Percentiles rank a stretch among this genome's conserved stretches.
Evolutionary conservation across 2,329 filamentous ascomycete genomes (phyloP).

Genomic region (Nemania abortiva): DNA sequence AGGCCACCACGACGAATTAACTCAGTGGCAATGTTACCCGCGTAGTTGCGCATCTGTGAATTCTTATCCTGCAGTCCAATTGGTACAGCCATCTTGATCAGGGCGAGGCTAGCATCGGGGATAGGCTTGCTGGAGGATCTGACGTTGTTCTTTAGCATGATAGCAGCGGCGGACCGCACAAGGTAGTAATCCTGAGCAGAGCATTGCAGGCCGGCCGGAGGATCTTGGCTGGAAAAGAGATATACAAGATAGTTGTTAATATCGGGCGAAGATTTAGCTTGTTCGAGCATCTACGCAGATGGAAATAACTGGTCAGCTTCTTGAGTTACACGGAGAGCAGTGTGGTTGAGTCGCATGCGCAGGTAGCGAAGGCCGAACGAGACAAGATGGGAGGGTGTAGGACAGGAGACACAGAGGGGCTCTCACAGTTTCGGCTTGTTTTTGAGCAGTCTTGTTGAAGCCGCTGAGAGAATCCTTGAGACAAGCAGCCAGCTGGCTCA

Average conservation of each 20-base stretch:
- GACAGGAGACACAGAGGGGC: constrained; percentile 26
- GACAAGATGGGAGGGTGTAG: constrained; percentile 32
- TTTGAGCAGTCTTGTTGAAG: constrained; percentile 82
- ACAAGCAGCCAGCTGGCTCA: constrained; percentile 89
- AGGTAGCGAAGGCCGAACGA: constrained; percentile 31
- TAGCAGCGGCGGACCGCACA: constrained; percentile 86
- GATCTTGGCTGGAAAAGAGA: constrained; percentile 80
- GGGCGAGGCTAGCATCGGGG: constrained; percentile 75
- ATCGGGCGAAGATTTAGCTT: constrained; percentile 89
- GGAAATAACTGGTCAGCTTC: constrained; percentile 41
- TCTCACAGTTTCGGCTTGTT: constrained; percentile 87
- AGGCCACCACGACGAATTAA: constrained; percentile 86
- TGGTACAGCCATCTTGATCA: constrained; percentile 84
- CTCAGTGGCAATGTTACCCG: constrained; percentile 95
- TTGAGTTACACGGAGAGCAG: not conserved
- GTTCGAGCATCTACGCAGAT: constrained; percentile 81
- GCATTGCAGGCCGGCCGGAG: constrained; percentile 70
- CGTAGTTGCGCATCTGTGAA: constrained; percentile 85
- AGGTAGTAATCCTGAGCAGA: constrained; percentile 74
- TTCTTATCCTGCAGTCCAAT: constrained; percentile 84
- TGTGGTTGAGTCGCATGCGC: constrained; percentile 33
- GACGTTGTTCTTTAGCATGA: constrained; percentile 97
- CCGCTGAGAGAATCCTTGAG: constrained; percentile 93
- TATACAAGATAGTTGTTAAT: constrained; percentile 98
- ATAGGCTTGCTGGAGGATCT: constrained; percentile 80